phyloP scores from a whole-genome alignment of 768 basidiomycete species.

The Termitomyces eurrhizus region DNA sequence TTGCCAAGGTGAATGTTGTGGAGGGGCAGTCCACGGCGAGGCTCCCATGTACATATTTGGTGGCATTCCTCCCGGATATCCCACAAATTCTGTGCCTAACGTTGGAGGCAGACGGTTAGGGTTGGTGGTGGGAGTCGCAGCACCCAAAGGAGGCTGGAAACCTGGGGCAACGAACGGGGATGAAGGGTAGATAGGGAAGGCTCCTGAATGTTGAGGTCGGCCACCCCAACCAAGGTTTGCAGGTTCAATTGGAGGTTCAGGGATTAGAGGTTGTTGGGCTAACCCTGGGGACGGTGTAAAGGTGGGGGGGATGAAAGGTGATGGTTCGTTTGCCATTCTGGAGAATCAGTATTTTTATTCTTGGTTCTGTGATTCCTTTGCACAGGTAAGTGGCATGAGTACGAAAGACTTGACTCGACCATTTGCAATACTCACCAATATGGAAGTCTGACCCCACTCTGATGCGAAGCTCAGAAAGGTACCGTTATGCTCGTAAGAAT shows the following conservation, averaged over 20 bases:
- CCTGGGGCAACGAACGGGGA: conserved; percentile 3
- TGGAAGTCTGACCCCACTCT: background rate
- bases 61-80: background rate
- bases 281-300: background rate
- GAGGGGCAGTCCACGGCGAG: conserved; percentile 4
- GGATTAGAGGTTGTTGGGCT: conserved; percentile 5
- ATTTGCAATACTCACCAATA: conserved; percentile 1
- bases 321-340: background rate
- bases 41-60: background rate
- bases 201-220: conserved; percentile 1
- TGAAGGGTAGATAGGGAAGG: background rate
- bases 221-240: conserved; percentile 1
- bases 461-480: background rate
- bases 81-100: background rate
- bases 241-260: background rate
- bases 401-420: background rate
- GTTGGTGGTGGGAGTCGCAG: background rate
- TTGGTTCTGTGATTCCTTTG: background rate
- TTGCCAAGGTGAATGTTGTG: background rate
- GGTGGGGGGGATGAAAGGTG: conserved; percentile 7
- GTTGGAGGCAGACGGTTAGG: background rate
- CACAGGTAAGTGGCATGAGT: background rate
- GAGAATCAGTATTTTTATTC: background rate
- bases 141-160: background rate
- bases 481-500: background rate